Base-by-base conservation (phyloP, 768 basidiomycete species). In the Leccinum ochraceum region DNA sequence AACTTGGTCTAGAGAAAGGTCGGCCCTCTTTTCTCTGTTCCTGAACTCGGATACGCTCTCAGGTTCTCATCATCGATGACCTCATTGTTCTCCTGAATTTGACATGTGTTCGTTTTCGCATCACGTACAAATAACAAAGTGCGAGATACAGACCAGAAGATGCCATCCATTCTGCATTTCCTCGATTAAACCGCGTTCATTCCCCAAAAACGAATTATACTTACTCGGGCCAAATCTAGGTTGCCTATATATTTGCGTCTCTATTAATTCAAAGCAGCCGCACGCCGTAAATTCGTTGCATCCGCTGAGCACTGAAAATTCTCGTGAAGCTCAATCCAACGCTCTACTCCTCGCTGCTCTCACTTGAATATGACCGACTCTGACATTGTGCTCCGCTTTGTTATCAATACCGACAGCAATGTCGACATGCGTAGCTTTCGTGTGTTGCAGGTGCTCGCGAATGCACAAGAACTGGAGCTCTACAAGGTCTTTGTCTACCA, bases 381-480 rank as follows among this genome's bases (percentile, higher is more conserved):
- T 60, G 77, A 79, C 63, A 63, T 79, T 61, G 61, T 75, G 51
- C 72, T 84, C 50, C 75, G 71, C 7, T 78, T 83, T 62, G 66
- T 70, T 10, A 76, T 70, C 59, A 65, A 75, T 24, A 64, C 67
- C 30, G 69, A 71, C 22, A 50, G 63, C 7, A 69, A 68, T 34
- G 53, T 66, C 9, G 80, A 83, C 67, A 68, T 75, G 61, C 81
- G 83, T 37, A 78, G 81, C 3, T 79, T 82, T 65, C 75, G 75
- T 6, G 75, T 81, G 34, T 67, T 73, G 57, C 74, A 77, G 57
- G 66, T 75, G 20, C 59, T 71, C 11, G 71, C 71, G n/a, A 71
- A 63, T 22, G 52, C 67, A 1, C 65, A 66, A 20, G 67, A 74
- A 28, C 57, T 77, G 42, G 78, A 81, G 56, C 59, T 82, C 24